Conservation (phyloP, 306 rosid genomes). For the Begonia peltatifolia region DNA sequence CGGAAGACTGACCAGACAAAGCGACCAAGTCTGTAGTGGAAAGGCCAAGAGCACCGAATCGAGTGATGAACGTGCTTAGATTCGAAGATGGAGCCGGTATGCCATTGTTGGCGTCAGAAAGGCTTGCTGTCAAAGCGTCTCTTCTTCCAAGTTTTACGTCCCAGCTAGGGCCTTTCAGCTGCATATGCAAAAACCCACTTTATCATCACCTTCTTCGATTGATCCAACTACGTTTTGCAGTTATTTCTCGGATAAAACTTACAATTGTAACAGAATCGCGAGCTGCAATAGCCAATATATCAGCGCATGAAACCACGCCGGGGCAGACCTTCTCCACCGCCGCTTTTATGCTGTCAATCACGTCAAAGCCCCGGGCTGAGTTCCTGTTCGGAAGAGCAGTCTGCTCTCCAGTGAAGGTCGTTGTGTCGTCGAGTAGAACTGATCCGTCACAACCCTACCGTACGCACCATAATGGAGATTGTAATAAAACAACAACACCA, state of each 20-base stretch:
- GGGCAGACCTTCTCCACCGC: conserved; percentile 14
- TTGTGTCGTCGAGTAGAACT: conserved; percentile 18
- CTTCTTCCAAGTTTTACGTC: conserved; percentile 71
- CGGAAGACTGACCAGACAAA: conserved; percentile 44
- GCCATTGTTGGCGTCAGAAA: conserved; percentile 40
- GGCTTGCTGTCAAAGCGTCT: conserved; percentile 58
- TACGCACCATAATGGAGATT: not conserved
- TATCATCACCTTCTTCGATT: too few relatives aligned
- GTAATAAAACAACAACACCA: not conserved
- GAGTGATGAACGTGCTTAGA: conserved; percentile 26
- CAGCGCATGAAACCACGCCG: conserved; percentile 20
- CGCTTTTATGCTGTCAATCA: conserved; percentile 14
- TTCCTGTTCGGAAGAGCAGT: conserved; percentile 14
- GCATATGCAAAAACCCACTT: conserved; percentile 2
- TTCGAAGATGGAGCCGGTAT: conserved; percentile 44
- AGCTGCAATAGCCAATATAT: conserved; percentile 24
- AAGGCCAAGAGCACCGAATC: conserved; percentile 39
- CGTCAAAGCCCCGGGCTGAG: conserved; percentile 20
- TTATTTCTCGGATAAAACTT: conserved; percentile 9
- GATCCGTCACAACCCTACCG: conserved; percentile 25
- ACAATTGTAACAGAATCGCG: conserved; percentile 62
- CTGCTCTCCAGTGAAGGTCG: conserved; percentile 20
- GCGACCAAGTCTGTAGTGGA: conserved; percentile 61
- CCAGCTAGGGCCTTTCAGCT: conserved; percentile 94
- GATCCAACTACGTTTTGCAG: too few relatives aligned